Evolutionary conservation across 495 filamentous ascomycete species (phyloP), one percentile per base, ranked within the genome.

Genomic region (Xylaria bambusicola): DNA sequence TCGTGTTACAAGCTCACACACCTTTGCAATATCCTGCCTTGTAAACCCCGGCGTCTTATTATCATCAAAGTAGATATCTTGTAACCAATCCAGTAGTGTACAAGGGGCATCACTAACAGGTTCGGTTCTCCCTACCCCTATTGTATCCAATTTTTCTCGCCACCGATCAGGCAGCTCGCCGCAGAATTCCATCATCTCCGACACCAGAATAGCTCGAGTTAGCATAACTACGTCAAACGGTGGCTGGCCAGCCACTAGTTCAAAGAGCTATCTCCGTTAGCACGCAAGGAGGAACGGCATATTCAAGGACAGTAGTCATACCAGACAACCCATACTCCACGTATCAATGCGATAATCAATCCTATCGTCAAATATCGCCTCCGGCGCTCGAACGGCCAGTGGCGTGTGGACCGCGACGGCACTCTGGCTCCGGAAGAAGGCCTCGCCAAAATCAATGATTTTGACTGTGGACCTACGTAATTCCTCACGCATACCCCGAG

Each of bases 51-150:
- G 18, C n/a, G 15, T 17, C 26, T 20, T 54, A 18, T 54, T 10
- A 20, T 24, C 24, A 27, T 54, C 51, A 29, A 54, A 54, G 21
- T 54, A 42, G 17, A 54, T 18, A 26, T 54, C 51, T 18, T 42
- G 35, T 24, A 54, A 49, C 23, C 46, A 49, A n/a, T 42, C 51
- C 35, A 26, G 51, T 6, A 54, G 51, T 17, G 51, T 54, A 54
- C 26, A 42, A 42, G 35, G 21, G 35, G 2, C 13, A 24, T 54
- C 21, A 42, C 13, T 18, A 27, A 29, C 10, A 27, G 24, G 18
- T 6, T 24, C n/a, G 13, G 36, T 42, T 27, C n/a, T 23, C 29
- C 29, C 47, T 21, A 35, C n/a, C n/a, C 29, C 12, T 20, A 35
- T 23, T 42, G 35, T 35, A 15, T 49, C 24, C 46, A 27, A 54